Percentiles rank a stretch among this genome's conserved stretches.
These are phyloP conservation scores for Athelia psychrophila DNA, from an alignment of 1,284 basidiomycete genomes.

Conservation along the genomic window DNA sequence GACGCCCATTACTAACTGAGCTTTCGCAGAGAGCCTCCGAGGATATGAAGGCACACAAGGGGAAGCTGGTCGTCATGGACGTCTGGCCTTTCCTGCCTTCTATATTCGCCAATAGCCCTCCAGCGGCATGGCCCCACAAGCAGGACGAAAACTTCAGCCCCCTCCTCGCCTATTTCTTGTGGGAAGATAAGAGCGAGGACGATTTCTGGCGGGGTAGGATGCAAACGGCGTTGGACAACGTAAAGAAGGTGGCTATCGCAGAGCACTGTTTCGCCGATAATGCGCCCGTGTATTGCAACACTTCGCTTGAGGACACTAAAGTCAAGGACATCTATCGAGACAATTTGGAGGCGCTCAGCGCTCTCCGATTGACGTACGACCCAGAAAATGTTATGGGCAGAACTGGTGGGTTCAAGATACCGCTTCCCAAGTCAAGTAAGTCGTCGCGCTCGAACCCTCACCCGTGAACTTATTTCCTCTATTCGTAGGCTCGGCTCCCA, in stretches of 20 bases:
- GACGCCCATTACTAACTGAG: background rate
- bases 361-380: background rate
- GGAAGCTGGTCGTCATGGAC: constrained; percentile 14
- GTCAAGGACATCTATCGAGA: background rate
- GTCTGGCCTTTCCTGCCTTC: constrained; percentile 21
- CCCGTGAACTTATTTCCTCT: too few species aligned
- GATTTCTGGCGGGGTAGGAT: constrained; percentile 19
- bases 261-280: background rate
- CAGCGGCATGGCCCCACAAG: constrained; percentile 22
- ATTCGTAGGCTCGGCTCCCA: too few species aligned
- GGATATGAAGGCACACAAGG: constrained; percentile 9
- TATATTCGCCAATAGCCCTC: constrained; percentile 21
- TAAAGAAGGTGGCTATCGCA: constrained; percentile 2
- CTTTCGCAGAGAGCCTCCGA: constrained; percentile 9
- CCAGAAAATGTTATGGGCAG: background rate
- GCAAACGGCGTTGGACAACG: constrained; percentile 8
- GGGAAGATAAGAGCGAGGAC: constrained; percentile 20
- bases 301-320: background rate
- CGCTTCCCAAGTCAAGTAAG: background rate
- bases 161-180: constrained; percentile 19
- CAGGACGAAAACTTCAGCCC: constrained; percentile 17
- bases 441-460: too few species aligned
- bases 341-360: background rate
- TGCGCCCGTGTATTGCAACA: background rate
- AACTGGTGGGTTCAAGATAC: background rate